A percentile compares a stretch with the other conserved stretches of the same genome.
These are phyloP conservation scores for Trypethelium eluteriae DNA, from an alignment of 495 filamentous ascomycete genomes.

Conservation along the genomic window DNA sequence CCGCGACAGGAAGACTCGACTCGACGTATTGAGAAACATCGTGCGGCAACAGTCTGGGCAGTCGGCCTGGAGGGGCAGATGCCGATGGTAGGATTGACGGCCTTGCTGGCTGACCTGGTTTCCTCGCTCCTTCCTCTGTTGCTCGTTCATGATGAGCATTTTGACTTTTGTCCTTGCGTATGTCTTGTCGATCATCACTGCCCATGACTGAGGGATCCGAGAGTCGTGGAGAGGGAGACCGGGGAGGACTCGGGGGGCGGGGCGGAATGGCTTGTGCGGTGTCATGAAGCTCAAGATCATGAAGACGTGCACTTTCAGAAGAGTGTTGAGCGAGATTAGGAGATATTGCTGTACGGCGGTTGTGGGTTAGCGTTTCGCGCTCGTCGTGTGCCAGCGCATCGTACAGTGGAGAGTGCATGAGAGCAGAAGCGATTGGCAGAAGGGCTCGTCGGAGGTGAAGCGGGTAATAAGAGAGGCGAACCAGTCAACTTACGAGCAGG, in stretches of 20 bases:
- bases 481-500: constrained; percentile 33
- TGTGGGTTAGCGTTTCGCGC: not conserved
- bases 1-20: constrained; percentile 32
- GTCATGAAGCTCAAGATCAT: constrained; percentile 13
- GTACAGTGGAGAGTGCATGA: constrained; percentile 43
- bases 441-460: constrained; percentile 38
- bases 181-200: constrained; percentile 7
- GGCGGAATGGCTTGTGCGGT: constrained; percentile 1
- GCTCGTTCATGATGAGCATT: constrained; percentile 6
- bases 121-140: not conserved
- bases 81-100: constrained; percentile 26
- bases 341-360: not conserved
- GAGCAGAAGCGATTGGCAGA: constrained; percentile 44
- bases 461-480: constrained; percentile 17
- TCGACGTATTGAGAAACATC: constrained; percentile 38
- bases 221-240: constrained; percentile 11
- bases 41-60: constrained; percentile 37
- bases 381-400: constrained; percentile 37
- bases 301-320: not conserved
- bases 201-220: constrained; percentile 4
- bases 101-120: constrained; percentile 14
- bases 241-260: constrained; percentile 11
- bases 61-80: constrained; percentile 38
- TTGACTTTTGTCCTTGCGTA: constrained; percentile 10
- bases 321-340: constrained; percentile 11